Conservation (phyloP, 1,284 basidiomycete genomes). For the Farysia itapuensis region DNA sequence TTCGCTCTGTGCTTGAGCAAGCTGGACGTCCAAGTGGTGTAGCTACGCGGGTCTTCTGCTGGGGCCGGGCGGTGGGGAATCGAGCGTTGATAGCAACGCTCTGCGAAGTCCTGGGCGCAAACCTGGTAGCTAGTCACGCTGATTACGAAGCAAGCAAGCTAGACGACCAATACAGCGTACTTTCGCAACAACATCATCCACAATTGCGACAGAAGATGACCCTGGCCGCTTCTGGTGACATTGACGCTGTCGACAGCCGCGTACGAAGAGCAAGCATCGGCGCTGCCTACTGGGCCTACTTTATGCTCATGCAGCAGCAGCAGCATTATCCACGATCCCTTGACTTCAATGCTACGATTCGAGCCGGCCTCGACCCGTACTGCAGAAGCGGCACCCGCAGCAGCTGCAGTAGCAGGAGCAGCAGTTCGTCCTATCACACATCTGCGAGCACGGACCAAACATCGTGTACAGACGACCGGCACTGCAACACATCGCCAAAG, state of each 20-base stretch:
- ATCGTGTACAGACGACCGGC: no score
- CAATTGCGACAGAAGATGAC: no score
- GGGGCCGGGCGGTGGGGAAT: constrained; percentile 1
- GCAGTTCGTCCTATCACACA: no score
- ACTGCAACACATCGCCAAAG: no score
- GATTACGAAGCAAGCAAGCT: not conserved
- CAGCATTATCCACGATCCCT: no score
- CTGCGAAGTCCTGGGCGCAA: not conserved
- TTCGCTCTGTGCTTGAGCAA: not conserved
- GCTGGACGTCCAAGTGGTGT: no score
- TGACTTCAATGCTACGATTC: no score
- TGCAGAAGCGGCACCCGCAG: no score
- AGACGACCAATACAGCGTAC: not conserved
- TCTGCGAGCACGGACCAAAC: no score
- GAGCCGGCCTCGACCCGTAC: no score
- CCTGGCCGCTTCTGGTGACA: not conserved
- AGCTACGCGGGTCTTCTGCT: not conserved
- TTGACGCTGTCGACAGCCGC: not conserved
- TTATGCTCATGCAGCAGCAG: not conserved
- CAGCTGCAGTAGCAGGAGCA: no score
- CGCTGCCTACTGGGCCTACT: not conserved
- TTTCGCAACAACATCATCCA: not conserved
- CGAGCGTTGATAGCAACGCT: not conserved
- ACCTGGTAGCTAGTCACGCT: not conserved
- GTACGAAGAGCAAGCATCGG: not conserved